Evolutionary conservation across 352 stramenopile genomes (phyloP), one percentile per base, ranked within the genome.

Genomic region (Phytophthora syringae): DNA sequence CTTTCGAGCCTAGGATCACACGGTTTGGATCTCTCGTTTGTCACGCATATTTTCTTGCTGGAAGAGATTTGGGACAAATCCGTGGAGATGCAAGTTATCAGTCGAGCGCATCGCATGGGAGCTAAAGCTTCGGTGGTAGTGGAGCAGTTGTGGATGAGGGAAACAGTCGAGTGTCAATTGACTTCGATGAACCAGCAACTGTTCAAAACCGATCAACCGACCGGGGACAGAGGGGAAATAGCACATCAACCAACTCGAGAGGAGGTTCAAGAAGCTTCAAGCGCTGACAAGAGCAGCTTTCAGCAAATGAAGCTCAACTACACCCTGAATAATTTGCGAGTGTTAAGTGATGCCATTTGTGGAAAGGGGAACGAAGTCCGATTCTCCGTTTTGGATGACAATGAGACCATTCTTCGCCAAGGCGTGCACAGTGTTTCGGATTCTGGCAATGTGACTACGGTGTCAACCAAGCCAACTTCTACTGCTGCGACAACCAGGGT

Each of bases 31-130:
- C 72, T 99, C 12, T 98, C 90, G 49, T 99, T 99, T 74, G 93
- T 98, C n/a, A 99, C 96, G 24, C 95, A 99, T 70, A 98, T 99
- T 16, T 98, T 98, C 59, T 70, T 99, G 18, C 80, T 98, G 54
- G 96, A 99, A 34, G 88, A 98, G 51, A 97, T 99, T 22, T 98
- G 86, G 83, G 95, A 99, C 60, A 95, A 97, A 56, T 95, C 85
- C 1, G 67, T 99, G 13, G 87, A 98, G 65, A 72, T 95, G 30
- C 97, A 99, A 76, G 94, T 98, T 32, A 86, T 99, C 15, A 94
- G 93, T 44, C 81, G 97, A 51, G 97, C 97, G 0, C 97, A 98
- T 76, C 82, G 97, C 50, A 98, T 99, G 86, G 97, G 97, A 21
- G 88, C 96, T 9, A 94, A 55, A 3, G 85, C 91, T 6, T 79